Conservation (phyloP, 2,329 filamentous ascomycete species). For the Sclerotinia trifoliorum region DNA sequence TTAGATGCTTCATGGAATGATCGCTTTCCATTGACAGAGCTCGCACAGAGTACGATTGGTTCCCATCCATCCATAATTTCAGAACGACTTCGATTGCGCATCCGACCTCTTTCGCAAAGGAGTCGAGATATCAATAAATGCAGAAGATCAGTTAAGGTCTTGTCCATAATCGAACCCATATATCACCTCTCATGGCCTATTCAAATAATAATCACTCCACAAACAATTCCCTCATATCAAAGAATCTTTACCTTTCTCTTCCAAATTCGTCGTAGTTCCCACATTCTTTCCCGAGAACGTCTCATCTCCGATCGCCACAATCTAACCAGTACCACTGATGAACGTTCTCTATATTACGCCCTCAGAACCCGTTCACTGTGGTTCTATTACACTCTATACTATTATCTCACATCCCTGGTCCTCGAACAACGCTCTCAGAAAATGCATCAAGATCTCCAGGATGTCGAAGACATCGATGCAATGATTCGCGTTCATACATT, state of each 20-base stretch:
- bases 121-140: slow-evolving; percentile 48
- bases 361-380: slow-evolving; percentile 71
- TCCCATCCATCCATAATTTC: slow-evolving; percentile 52
- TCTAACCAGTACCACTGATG: slow-evolving; percentile 43
- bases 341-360: slow-evolving; percentile 53
- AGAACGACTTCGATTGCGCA: slow-evolving; percentile 61
- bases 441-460: slow-evolving; percentile 57
- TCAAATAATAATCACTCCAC: slow-evolving; percentile 69
- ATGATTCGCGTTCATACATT: slow-evolving; percentile 71
- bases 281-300: slow-evolving; percentile 59
- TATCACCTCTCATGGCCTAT: slow-evolving; percentile 68
- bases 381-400: slow-evolving; percentile 73
- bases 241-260: slow-evolving; percentile 72
- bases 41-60: slow-evolving; percentile 70
- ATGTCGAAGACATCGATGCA: slow-evolving; percentile 71
- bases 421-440: slow-evolving; percentile 58
- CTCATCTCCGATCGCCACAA: slow-evolving; percentile 45
- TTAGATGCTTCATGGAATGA: slow-evolving; percentile 68
- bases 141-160: slow-evolving; percentile 58
- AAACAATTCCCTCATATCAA: slow-evolving; percentile 66
- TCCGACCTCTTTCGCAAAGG: slow-evolving; percentile 43
- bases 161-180: slow-evolving; percentile 63
- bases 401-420: slow-evolving; percentile 73
- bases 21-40: slow-evolving; percentile 74
- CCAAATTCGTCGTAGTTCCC: slow-evolving; percentile 70